Conservation (phyloP, 2,329 filamentous ascomycete genomes). For the Arthrobotrys entomopaga region DNA sequence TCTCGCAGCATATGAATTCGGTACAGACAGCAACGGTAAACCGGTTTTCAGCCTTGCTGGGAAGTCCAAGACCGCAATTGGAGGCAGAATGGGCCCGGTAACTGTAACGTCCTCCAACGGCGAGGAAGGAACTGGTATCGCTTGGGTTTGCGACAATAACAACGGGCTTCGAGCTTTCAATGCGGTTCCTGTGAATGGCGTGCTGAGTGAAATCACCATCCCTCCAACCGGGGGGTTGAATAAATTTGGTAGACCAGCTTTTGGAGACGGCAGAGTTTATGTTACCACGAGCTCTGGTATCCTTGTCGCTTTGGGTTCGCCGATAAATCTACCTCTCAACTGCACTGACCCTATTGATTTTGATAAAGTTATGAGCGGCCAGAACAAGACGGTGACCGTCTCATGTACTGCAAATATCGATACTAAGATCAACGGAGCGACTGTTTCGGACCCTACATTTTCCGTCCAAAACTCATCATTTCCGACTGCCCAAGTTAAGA, state of each 20-base stretch:
- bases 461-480: slow-evolving; percentile 62
- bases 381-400: slow-evolving; percentile 59
- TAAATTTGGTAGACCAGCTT: slow-evolving; percentile 63
- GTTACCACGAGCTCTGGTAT: slow-evolving; percentile 60
- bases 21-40: slow-evolving; percentile 59
- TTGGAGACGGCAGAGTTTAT: slow-evolving; percentile 63
- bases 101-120: slow-evolving; percentile 62
- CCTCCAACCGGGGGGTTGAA: slow-evolving; percentile 62
- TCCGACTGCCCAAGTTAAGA: slow-evolving; percentile 61
- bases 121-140: slow-evolving; percentile 61
- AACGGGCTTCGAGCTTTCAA: slow-evolving; percentile 63
- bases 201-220: slow-evolving; percentile 61
- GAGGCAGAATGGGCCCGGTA: slow-evolving; percentile 29
- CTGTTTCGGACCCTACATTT: slow-evolving; percentile 62
- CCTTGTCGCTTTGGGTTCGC: slow-evolving; percentile 62
- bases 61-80: slow-evolving; percentile 24
- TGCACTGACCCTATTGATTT: slow-evolving; percentile 63
- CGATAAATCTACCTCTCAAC: slow-evolving; percentile 63
- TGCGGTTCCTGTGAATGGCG: slow-evolving; percentile 62
- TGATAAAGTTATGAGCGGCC: slow-evolving; percentile 61
- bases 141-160: slow-evolving; percentile 63
- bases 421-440: slow-evolving; percentile 62
- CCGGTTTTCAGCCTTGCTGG: slow-evolving; percentile 60
- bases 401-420: slow-evolving; percentile 63
- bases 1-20: slow-evolving; percentile 61